Conservation (phyloP, 352 stramenopile genomes). For the Globisporangium cylindrosporum region DNA sequence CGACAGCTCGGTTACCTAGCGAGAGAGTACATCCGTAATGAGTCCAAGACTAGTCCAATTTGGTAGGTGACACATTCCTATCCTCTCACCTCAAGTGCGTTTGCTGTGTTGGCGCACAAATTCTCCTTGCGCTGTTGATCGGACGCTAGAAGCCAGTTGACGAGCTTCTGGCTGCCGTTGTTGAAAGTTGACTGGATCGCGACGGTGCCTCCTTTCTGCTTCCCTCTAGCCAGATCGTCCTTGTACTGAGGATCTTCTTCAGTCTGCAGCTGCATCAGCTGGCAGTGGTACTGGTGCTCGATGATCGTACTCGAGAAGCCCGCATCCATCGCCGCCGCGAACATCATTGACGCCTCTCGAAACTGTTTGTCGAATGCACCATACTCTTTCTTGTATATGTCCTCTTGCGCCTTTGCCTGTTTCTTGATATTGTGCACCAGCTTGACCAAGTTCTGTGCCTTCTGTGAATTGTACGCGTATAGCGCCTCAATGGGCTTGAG, state of each 20-base stretch:
- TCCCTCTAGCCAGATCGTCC: constrained; percentile 5
- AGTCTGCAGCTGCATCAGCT: constrained; percentile 40
- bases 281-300: constrained; percentile 59
- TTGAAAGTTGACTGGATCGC: constrained; percentile 39
- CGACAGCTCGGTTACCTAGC: constrained; percentile 56
- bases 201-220: constrained; percentile 14
- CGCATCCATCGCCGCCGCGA: constrained; percentile 67
- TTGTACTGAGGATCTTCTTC: constrained; percentile 17
- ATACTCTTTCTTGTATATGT: constrained; percentile 75
- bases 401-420: constrained; percentile 64
- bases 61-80: too few relatives aligned
- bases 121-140: constrained; percentile 74
- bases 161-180: constrained; percentile 71
- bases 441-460: constrained; percentile 50
- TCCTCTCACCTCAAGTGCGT: constrained; percentile 46
- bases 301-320: constrained; percentile 72
- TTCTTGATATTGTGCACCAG: constrained; percentile 72
- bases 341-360: constrained; percentile 53
- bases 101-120: constrained; percentile 50
- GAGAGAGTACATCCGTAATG: background rate
- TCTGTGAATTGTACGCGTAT: constrained; percentile 51
- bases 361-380: constrained; percentile 71
- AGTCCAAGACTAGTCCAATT: too few relatives aligned
- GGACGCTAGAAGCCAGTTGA: constrained; percentile 71
- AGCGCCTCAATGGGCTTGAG: constrained; percentile 64